Evolutionary conservation across 768 basidiomycete genomes (phyloP), one percentile per base, ranked within the genome.

Genomic region (Guyanaporus albipodus): DNA sequence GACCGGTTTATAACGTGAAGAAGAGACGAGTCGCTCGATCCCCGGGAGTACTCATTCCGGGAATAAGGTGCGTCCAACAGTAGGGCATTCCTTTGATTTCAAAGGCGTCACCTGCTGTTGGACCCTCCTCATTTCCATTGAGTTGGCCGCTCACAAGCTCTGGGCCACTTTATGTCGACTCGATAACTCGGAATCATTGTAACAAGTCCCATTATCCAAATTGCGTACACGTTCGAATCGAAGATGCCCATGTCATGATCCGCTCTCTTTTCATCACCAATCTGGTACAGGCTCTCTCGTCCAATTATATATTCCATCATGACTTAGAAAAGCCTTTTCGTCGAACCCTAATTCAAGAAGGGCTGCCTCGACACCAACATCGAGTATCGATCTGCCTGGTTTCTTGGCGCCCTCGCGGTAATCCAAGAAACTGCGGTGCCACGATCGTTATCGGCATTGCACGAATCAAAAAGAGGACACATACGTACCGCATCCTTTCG

Each of bases 401-500:
- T 62, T 60, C 46, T 70, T 70, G 1, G 59, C 53, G 2, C 69
- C 67, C 15, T 56, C 55, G 12, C 59, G 53, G 46, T 63, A 67
- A 47, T 70, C 63, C 42, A 70, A 43, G 42, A 56, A 67, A 61
- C 38, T 66, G 59, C 18, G 34, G 21, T 0, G 33, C 23, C 33
- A 8, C 11, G 2, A 31, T 8, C 4, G n/a, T 38, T 22, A 8
- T 15, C 1, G 6, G 14, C 17, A 17, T 18, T 33, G 7, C 15
- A 39, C 10, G 2, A n/a, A 14, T 21, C 35, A n/a, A 8, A 6
- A 11, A 6, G 33, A 2, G 17, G 10, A 29, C 11, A 10, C 10
- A 10, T 8, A 40, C 55, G 17, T 43, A 60, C 71, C 70, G 39
- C 68, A 69, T 71, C 9, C 54, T 39, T 54, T 72, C 70, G 46